Evolutionary conservation across 202 grass and related monocot genomes (phyloP).

Genomic region (Bolboschoenoplectus hybrid): DNA sequence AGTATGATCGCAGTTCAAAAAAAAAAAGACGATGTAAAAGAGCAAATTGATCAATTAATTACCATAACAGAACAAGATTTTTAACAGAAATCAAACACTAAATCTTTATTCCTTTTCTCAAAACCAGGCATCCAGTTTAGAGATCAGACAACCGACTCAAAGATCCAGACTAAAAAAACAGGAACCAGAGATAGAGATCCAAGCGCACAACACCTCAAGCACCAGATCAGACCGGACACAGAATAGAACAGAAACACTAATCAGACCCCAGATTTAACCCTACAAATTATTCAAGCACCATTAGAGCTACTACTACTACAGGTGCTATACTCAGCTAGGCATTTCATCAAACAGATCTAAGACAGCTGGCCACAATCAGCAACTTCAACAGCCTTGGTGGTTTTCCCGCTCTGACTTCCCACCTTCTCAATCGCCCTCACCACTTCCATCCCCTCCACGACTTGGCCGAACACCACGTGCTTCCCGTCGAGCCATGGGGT

Average conservation of each 20-base stretch:
- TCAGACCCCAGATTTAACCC: conserved; percentile 16
- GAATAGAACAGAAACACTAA: neutral
- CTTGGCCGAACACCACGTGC: conserved; percentile 46
- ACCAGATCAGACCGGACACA: conserved; percentile 6
- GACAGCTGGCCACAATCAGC: conserved; percentile 43
- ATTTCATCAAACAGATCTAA: conserved; percentile 38
- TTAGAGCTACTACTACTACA: conserved; percentile 1
- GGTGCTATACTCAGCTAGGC: conserved; percentile 7
- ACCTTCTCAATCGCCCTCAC: conserved; percentile 46
- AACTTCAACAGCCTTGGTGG: conserved; percentile 15
- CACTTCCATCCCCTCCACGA: conserved; percentile 36
- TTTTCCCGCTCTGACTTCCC: conserved; percentile 29
- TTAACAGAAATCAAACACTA: conserved; percentile 6
- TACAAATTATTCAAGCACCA: conserved; percentile 42
- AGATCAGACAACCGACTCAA: conserved; percentile 34
- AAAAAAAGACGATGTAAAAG: neutral
- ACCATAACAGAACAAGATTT: neutral
- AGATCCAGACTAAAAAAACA: conserved; percentile 41
- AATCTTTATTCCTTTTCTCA: conserved; percentile 25
- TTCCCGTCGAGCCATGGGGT: conserved; percentile 43
- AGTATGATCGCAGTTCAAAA: neutral
- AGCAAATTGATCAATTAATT: conserved; percentile 19
- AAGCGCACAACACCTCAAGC: neutral
- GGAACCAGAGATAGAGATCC: conserved; percentile 29
- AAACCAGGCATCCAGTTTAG: conserved; percentile 13